phyloP scores from a whole-genome alignment of 2,329 filamentous ascomycete genomes.

The Cercospora sp. region DNA sequence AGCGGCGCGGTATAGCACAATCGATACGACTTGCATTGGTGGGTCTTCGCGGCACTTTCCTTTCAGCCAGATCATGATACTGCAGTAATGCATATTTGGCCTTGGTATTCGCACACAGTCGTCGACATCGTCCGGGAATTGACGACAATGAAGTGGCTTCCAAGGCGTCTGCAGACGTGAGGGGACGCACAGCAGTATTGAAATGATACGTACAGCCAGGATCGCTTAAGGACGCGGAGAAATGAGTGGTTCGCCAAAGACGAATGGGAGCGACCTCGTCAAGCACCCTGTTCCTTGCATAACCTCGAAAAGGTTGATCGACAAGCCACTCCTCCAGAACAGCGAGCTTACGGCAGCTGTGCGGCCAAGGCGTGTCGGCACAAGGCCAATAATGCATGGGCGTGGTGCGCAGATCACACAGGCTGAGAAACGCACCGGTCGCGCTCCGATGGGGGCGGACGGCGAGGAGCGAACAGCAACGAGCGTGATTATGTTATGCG shows the following conservation, averaged over 20 bases:
- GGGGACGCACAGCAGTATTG: conserved; percentile 22
- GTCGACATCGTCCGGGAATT: neutral
- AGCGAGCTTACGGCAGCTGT: conserved; percentile 12
- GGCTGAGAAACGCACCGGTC: neutral
- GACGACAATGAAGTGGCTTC: conserved; percentile 5
- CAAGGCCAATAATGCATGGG: neutral
- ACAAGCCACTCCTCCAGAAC: conserved; percentile 16
- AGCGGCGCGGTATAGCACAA: neutral
- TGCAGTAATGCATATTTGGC: neutral
- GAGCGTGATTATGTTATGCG: neutral
- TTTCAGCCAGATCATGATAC: neutral
- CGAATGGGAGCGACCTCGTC: conserved; percentile 1
- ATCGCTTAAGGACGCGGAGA: conserved; percentile 7
- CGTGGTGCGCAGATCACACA: neutral
- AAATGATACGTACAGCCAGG: conserved; percentile 18
- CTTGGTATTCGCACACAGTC: neutral
- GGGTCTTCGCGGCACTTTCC: neutral
- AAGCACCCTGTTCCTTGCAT: conserved; percentile 21
- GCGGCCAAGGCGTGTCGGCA: conserved; percentile 3
- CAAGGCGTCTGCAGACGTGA: conserved; percentile 9
- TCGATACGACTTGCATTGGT: neutral
- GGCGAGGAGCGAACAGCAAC: conserved; percentile 1
- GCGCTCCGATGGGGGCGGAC: neutral
- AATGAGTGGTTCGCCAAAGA: conserved; percentile 11
- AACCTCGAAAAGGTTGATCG: conserved; percentile 13